phyloP scores from a whole-genome alignment of 2,329 filamentous ascomycete species.

The Aspergillus hiratsukae region DNA sequence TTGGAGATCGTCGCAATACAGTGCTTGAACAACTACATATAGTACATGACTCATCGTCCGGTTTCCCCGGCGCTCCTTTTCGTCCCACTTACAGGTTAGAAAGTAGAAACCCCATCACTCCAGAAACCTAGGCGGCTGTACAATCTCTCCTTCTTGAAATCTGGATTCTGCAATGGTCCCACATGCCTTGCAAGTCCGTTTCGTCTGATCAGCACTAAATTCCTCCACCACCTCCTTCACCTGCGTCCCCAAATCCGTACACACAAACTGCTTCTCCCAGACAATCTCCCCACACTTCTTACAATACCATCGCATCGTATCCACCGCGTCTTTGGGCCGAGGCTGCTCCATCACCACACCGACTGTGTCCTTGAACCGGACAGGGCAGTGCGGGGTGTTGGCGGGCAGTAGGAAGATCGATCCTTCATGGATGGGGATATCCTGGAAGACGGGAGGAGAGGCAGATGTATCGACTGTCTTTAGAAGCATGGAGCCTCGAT shows the following conservation, averaged over 20 bases:
- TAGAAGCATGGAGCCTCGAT: slow-evolving; percentile 88
- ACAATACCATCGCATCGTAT: slow-evolving; percentile 91
- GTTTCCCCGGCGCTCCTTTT: not conserved
- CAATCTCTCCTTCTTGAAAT: slow-evolving; percentile 39
- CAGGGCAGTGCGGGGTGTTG: slow-evolving; percentile 96
- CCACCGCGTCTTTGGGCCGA: slow-evolving; percentile 63
- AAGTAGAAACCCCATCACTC: slow-evolving; percentile 16
- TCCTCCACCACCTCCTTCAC: slow-evolving; percentile 85
- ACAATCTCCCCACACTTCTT: slow-evolving; percentile 65
- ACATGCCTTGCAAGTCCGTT: slow-evolving; percentile 72
- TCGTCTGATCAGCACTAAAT: slow-evolving; percentile 66
- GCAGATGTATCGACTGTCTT: slow-evolving; percentile 71
- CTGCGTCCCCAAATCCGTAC: slow-evolving; percentile 86
- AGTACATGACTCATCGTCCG: not conserved
- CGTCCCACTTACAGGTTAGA: not conserved
- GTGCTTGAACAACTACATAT: not conserved
- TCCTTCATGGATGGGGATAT: slow-evolving; percentile 86
- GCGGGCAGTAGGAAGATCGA: slow-evolving; percentile 88
- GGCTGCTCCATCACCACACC: slow-evolving; percentile 88
- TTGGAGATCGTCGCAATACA: not conserved
- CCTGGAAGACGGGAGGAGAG: slow-evolving; percentile 60
- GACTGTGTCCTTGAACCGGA: slow-evolving; percentile 90
- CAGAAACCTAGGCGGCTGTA: slow-evolving; percentile 38
- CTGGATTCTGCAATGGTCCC: slow-evolving; percentile 63
- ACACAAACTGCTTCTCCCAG: slow-evolving; percentile 82